Evolutionary conservation across 2,329 filamentous ascomycete genomes (phyloP), one percentile per base, ranked within the genome.

Genomic region (Esteya vermicola): DNA sequence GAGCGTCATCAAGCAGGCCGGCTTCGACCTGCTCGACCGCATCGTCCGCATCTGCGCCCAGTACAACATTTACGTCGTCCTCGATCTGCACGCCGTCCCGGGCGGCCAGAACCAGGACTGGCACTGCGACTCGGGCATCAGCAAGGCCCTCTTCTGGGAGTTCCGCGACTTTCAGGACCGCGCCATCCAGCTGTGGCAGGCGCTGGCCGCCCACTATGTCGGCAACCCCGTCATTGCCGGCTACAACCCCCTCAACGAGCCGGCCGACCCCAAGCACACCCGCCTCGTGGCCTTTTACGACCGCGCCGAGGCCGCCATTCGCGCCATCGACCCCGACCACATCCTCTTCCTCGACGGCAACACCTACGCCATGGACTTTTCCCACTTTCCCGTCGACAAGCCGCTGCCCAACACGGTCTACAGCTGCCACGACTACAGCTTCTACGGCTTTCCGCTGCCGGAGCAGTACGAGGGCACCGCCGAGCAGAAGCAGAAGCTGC

Each of bases 321-420:
- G 60, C 14, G 50, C 48, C 6, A 52, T 60, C 25, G 59, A 63
- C 39, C 57, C 60, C 0, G 50, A 64, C 18, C 65, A 86, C 43
- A 67, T 68, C 28, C 53, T 66, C 23, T 66, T 58, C 47, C 48
- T 65, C 5, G 63, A 67, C 40, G 62, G 63, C 9, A 72, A 72
- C 52, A 72, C 68, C 0, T 72, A 68, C 41, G 60, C 67, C 16
- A 69, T 69, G 54, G 66, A 73, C 48, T 67, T 64, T 48, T 56
- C 56, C 12, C 56, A 51, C 7, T 67, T 65, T 6, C 22, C 34
- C 4, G 18, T 22, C 8, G 50, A 59, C 4, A 47, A 57, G 4
- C 52, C 60, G 0, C 52, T 70, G 0, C 65, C 65, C 0, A 68
- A 68, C 44, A 45, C 42, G 30, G 69, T 70, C 0, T 73, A 72